Evolutionary conservation across 768 basidiomycete genomes (phyloP).

Genomic region (Podaxis sp.): DNA sequence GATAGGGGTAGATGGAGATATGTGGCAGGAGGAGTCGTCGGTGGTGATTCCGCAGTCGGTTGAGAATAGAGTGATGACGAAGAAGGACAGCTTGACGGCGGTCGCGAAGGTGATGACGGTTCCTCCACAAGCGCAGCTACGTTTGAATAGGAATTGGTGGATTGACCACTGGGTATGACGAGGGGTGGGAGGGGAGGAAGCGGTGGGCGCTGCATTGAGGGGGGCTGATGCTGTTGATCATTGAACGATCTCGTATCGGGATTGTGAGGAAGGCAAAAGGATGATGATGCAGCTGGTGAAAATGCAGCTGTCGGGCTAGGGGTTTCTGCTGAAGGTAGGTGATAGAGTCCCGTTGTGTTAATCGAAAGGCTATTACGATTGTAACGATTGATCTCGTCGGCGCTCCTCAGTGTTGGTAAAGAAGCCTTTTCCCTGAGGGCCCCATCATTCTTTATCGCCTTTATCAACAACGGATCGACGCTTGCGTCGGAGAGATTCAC

Average conservation of each 20-base stretch:
- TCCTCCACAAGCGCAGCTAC: neutral
- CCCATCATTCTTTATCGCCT: neutral
- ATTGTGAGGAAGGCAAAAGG: neutral
- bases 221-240: neutral
- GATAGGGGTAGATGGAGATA: neutral
- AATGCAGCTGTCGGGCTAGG: neutral
- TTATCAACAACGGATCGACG: neutral
- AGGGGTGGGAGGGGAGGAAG: conserved; percentile 7
- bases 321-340: neutral
- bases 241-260: neutral
- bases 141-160: neutral
- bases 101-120: neutral
- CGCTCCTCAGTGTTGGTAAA: neutral
- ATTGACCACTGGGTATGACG: neutral
- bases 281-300: neutral
- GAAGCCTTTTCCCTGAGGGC: neutral
- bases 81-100: neutral
- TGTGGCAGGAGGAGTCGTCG: neutral
- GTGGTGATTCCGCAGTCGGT: conserved; percentile 10
- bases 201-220: neutral
- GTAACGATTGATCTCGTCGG: neutral
- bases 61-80: conserved; percentile 11
- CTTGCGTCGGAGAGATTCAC: neutral
- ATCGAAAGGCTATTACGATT: neutral
- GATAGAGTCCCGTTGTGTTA: neutral